These are phyloP conservation scores for Mycena haematopus DNA, from an alignment of 768 basidiomycete species.

Conservation along the genomic window DNA sequence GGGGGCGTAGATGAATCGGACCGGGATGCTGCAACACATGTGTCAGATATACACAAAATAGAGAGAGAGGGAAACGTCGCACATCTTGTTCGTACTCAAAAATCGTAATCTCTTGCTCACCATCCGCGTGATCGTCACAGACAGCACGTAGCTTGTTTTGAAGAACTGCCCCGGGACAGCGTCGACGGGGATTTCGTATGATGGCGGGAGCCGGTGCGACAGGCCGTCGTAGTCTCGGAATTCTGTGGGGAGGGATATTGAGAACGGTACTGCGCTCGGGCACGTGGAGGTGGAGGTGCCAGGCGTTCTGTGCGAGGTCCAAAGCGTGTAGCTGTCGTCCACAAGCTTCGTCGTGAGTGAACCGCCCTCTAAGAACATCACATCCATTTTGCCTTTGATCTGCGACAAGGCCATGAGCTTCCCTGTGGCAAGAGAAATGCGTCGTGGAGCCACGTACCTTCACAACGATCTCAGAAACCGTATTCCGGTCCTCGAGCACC, in stretches of 20 bases:
- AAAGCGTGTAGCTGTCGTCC: constrained; percentile 42
- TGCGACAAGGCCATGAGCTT: constrained; percentile 28
- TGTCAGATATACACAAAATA: neutral
- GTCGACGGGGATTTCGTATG: constrained; percentile 43
- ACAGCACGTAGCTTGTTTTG: constrained; percentile 53
- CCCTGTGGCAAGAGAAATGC: neutral
- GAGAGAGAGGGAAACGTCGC: neutral
- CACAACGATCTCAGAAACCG: constrained; percentile 49
- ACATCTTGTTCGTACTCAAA: constrained; percentile 56
- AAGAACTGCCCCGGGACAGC: constrained; percentile 43
- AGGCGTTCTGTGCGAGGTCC: constrained; percentile 34
- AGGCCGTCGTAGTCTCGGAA: constrained; percentile 44
- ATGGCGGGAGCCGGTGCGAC: constrained; percentile 53
- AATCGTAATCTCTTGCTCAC: constrained; percentile 49
- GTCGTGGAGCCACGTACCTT: constrained; percentile 54
- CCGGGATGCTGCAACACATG: constrained; percentile 45
- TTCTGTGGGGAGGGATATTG: constrained; percentile 49
- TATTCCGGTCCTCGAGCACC: constrained; percentile 45
- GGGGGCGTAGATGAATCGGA: constrained; percentile 60
- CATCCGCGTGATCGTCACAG: constrained; percentile 46
- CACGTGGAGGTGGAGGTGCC: constrained; percentile 41
- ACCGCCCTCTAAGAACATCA: constrained; percentile 47
- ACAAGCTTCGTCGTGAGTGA: constrained; percentile 42
- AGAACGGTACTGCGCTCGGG: constrained; percentile 49
- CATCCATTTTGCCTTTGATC: constrained; percentile 50